Evolutionary conservation across 768 basidiomycete species (phyloP).

Genomic region (Lentinula aciculospora): DNA sequence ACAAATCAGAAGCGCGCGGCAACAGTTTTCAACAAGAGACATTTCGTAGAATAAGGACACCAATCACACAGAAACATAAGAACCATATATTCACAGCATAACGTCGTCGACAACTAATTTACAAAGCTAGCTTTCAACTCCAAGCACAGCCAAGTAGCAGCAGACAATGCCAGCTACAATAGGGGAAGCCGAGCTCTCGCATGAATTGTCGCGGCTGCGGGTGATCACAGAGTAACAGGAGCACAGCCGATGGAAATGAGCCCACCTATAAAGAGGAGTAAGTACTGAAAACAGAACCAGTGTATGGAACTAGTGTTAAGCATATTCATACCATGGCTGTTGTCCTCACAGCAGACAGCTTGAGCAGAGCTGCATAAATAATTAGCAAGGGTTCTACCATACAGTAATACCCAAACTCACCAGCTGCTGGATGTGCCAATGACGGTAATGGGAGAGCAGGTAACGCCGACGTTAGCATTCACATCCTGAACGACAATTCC

Average conservation of each 20-base stretch:
- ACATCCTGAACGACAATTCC: constrained; percentile 46
- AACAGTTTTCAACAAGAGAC: no score
- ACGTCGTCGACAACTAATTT: no score
- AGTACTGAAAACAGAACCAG: not conserved
- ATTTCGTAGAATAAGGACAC: no score
- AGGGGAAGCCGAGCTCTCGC: not conserved
- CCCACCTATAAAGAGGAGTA: not conserved
- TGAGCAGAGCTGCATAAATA: constrained; percentile 1
- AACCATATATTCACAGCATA: not conserved
- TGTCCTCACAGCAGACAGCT: constrained; percentile 4
- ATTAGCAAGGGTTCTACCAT: not conserved
- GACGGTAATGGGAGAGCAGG: constrained; percentile 5
- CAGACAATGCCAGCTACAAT: not conserved
- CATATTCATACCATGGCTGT: not conserved
- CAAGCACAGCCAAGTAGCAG: not conserved
- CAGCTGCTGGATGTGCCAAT: constrained; percentile 9
- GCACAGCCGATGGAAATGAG: constrained; percentile 7
- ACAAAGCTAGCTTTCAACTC: not conserved
- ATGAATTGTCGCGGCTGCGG: not conserved
- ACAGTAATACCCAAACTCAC: not conserved
- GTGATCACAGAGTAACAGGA: constrained; percentile 1
- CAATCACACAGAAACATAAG: not conserved
- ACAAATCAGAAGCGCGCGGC: no score
- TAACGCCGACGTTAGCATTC: not conserved
- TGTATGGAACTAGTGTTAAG: not conserved